Percentiles rank a stretch among this genome's conserved stretches.
Evolutionary conservation across 495 filamentous ascomycete genomes (phyloP).

Genomic region (Extremus antarcticus): DNA sequence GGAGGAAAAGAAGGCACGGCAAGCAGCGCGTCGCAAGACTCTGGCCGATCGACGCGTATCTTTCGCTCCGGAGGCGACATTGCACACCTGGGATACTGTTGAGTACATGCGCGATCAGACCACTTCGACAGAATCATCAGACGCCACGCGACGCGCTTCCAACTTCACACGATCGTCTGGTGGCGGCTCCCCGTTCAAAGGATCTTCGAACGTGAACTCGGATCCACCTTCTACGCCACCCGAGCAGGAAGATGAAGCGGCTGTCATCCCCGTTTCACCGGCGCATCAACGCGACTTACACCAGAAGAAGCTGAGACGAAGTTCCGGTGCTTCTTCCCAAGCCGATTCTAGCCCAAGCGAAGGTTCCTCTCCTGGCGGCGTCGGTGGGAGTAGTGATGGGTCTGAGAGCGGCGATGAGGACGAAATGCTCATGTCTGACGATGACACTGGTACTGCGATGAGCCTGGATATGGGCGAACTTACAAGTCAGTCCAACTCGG

Average conservation of each 20-base stretch:
- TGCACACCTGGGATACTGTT: constrained; percentile 95
- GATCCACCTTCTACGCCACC: constrained; percentile 56
- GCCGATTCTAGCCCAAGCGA: constrained; percentile 52
- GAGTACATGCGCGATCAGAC: constrained; percentile 82
- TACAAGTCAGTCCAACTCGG: constrained; percentile 15
- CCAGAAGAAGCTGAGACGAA: constrained; percentile 53
- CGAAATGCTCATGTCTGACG: constrained; percentile 10
- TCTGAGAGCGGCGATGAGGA: constrained; percentile 14
- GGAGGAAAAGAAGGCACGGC: constrained; percentile 59
- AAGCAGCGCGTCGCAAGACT: constrained; percentile 83
- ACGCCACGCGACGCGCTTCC: constrained; percentile 59
- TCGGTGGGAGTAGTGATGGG: constrained; percentile 48
- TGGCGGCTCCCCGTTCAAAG: constrained; percentile 36
- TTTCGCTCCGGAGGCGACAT: constrained; percentile 91
- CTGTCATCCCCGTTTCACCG: constrained; percentile 48
- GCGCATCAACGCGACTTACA: constrained; percentile 58
- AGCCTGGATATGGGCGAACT: constrained; percentile 21
- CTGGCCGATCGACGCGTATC: constrained; percentile 83
- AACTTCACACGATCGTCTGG: constrained; percentile 35
- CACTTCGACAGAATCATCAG: constrained; percentile 65
- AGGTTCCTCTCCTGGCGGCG: constrained; percentile 64
- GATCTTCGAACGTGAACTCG: constrained; percentile 33
- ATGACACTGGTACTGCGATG: constrained; percentile 23
- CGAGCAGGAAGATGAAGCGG: constrained; percentile 48
- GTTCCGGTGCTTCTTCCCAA: constrained; percentile 51